Conservation (phyloP, 345 rosid species). For the Citrus cavaleriei region DNA sequence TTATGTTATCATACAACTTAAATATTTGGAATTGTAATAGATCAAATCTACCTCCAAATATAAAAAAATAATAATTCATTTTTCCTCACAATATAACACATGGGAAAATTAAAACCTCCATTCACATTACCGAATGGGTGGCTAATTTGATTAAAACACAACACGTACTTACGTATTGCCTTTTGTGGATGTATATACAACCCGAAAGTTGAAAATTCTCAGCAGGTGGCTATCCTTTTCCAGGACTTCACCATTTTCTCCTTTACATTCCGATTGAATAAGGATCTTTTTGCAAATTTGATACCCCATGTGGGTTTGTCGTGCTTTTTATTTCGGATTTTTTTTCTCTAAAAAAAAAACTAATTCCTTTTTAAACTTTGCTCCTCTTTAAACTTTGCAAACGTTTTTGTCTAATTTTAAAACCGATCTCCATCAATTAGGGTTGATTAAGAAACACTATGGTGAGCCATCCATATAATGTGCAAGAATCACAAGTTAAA, state of each 20-base stretch:
- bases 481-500: background rate
- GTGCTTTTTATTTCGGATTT: background rate
- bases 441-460: background rate
- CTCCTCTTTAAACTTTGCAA: background rate
- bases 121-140: too few species aligned
- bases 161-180: too few species aligned
- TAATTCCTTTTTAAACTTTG: background rate
- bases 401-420: background rate
- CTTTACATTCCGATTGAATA: background rate
- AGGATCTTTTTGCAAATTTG: background rate
- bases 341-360: too few species aligned
- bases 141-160: too few species aligned
- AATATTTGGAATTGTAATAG: too few species aligned
- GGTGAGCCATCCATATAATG: background rate
- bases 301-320: background rate
- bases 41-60: too few species aligned
- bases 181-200: background rate
- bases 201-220: background rate
- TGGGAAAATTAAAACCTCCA: too few species aligned
- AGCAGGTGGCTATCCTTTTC: background rate
- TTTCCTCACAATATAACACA: too few species aligned
- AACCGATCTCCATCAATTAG: background rate
- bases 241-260: background rate
- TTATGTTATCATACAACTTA: too few species aligned
- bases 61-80: too few species aligned